Evolutionary conservation across 2,329 filamentous ascomycete genomes (phyloP).

Genomic region (Pestalotiopsis sp.): DNA sequence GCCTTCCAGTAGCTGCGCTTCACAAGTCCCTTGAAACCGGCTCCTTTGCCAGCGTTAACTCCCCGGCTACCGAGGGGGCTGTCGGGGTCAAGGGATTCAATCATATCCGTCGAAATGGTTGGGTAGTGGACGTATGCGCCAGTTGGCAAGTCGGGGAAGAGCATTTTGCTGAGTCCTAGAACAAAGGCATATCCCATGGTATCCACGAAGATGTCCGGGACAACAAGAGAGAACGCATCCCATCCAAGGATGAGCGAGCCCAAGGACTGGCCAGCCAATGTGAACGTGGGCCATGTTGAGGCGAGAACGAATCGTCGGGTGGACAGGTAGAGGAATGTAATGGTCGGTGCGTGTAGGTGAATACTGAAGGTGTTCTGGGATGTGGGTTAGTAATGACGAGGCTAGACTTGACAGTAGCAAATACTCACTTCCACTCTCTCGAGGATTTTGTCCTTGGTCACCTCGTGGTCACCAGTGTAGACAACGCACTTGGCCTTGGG

Average conservation of each 20-base stretch:
- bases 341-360: constrained; percentile 76
- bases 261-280: constrained; percentile 88
- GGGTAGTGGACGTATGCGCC: constrained; percentile 97
- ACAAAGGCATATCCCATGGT: constrained; percentile 98
- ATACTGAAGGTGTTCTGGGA: constrained; percentile 86
- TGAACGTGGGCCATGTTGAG: constrained; percentile 89
- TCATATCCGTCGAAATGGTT: constrained; percentile 98
- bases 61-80: constrained; percentile 64
- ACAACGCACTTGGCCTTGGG: constrained; percentile 88
- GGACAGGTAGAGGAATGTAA: constrained; percentile 89
- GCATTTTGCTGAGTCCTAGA: constrained; percentile 76
- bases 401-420: background rate
- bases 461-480: constrained; percentile 94
- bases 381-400: constrained; percentile 15
- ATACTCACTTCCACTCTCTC: constrained; percentile 69
- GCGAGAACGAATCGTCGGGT: constrained; percentile 85
- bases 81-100: constrained; percentile 73
- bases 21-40: constrained; percentile 66
- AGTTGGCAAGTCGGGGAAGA: constrained; percentile 82
- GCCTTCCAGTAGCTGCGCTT: constrained; percentile 87
- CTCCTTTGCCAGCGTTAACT: constrained; percentile 81
- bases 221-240: constrained; percentile 89
- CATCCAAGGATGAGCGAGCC: constrained; percentile 86
- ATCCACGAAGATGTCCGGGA: constrained; percentile 93
- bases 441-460: constrained; percentile 78